Evolutionary conservation across 768 basidiomycete species (phyloP), one percentile per base, ranked within the genome.

Genomic region (Hygrocybe punicea): DNA sequence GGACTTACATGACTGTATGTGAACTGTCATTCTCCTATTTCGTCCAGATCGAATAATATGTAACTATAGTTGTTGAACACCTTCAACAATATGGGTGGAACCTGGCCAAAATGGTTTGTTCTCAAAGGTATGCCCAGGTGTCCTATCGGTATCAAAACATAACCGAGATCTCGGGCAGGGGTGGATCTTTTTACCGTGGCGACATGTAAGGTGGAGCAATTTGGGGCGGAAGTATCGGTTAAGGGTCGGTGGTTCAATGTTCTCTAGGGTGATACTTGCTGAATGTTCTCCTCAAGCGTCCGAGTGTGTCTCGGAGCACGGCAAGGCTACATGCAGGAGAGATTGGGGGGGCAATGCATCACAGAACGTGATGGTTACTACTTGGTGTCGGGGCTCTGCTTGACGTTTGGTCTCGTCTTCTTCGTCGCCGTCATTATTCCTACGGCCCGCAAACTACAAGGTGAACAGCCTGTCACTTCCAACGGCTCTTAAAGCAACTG

Each of bases 1-100:
- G 97, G 51, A 99, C 97, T 0, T 99, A 99, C 71, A 99, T 99
- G 97, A 99, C 97, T 11, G 95, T 94, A 65, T 60, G 85, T 73
- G 29, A 9, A n/a, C 24, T 47, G 34, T 24, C 29, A 21, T 17
- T n/a, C 52, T 21, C 14, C 21, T 24, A 6, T 23, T 53, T 39
- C 8, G 16, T 34, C n/a, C n/a, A n/a, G n/a, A n/a, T 11, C 33
- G 42, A 23, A 19, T 53, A 29, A 60, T 25, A 47, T 19, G n/a
- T 47, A n/a, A n/a, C 47, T 44, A 14, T 64, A 98, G 93, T 77
- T 99, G 11, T 73, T 99, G 42, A 98, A 98, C 70, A 99, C 97
- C 14, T 93, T 97, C 63, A 84, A 88, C 16, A 99, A 99, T 69
- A 82, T 99, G 63, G 97, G 97, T 42, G 97, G 97, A 19, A 99